Evolutionary conservation across 352 stramenopile species (phyloP), one percentile per base, ranked within the genome.

Genomic region (Pythium aquatile): DNA sequence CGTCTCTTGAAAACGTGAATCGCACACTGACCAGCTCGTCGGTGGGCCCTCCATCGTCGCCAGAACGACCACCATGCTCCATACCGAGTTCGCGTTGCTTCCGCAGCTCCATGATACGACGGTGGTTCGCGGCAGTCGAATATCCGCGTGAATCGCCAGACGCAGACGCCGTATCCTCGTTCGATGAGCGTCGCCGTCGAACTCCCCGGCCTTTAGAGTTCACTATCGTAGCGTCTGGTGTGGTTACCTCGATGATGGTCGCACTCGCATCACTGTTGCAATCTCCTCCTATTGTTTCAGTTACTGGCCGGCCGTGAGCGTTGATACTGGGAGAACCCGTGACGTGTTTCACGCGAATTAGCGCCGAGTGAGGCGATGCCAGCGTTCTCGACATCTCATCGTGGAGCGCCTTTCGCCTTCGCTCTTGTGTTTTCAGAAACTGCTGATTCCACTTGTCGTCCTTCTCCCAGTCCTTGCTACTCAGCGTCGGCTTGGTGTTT

Each of bases 391-490:
- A 37, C 26, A 92, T 56, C 29, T 90, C 81, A 10, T 90, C 63
- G 52, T 90, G 81, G 1, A 92, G 57, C 6, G 74, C 69, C 1
- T 74, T 66, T 6, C 83, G 72, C 5, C 78, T 61, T 40, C 65
- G 80, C 54, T 92, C 79, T 26, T 90, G 77, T 1, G 68, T 78
- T 64, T 76, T 84, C 4, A 90, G 63, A 26, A 83, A 90, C 6
- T 89, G 72, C 60, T 90, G 79, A 24, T 85, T 86, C 76, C 80
- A 82, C 61, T 91, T 88, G 39, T 78, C 78, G 39, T 90, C 82
- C 57, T 85, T 85, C 59, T 89, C 72, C 82, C 80, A 90, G 56
- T 88, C 74, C 37, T 90, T 88, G 44, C 68, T 80, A 11, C 78
- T 81, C 3, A 91, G 68, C 2, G 84, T 91, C 13, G 77, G 65